Percentiles rank a stretch among this genome's conserved stretches.
Evolutionary conservation across 805 yeast species (phyloP).

Genomic region (Saturnispora besseyi): DNA sequence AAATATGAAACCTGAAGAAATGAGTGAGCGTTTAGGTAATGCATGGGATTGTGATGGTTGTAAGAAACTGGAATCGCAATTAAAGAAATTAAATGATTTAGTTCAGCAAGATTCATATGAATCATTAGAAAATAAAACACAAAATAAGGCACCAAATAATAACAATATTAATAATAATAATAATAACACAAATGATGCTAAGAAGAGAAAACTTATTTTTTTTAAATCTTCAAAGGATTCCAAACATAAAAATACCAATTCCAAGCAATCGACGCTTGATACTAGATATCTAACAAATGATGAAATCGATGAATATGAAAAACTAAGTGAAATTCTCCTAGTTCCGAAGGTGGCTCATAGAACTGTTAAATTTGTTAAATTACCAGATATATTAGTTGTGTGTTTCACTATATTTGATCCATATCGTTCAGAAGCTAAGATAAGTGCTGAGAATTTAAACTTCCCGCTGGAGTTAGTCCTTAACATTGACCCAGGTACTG

Average conservation of each 20-base stretch:
- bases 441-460: slow-evolving; percentile 18
- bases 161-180: slow-evolving; percentile 15
- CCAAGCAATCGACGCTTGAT: background rate
- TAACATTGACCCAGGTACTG: slow-evolving; percentile 26
- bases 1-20: slow-evolving; percentile 54
- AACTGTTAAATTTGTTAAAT: slow-evolving; percentile 26
- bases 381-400: slow-evolving; percentile 27
- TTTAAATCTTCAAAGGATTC: slow-evolving; percentile 12
- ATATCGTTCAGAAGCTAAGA: slow-evolving; percentile 20
- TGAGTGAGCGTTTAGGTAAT: slow-evolving; percentile 54
- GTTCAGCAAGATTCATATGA: slow-evolving; percentile 2
- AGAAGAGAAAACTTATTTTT: slow-evolving; percentile 12
- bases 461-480: slow-evolving; percentile 24
- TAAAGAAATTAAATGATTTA: slow-evolving; percentile 9
- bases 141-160: background rate
- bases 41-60: slow-evolving; percentile 84
- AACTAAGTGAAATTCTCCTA: slow-evolving; percentile 13
- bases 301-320: slow-evolving; percentile 18
- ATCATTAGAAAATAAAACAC: background rate
- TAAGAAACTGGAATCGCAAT: slow-evolving; percentile 23
- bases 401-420: slow-evolving; percentile 28
- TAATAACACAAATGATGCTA: slow-evolving; percentile 21
- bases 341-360: slow-evolving; percentile 24
- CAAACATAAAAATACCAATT: slow-evolving; percentile 3
- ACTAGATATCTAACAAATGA: slow-evolving; percentile 13